Conservation (phyloP, 2,329 filamentous ascomycete species). For the Trichoderma sp. region DNA sequence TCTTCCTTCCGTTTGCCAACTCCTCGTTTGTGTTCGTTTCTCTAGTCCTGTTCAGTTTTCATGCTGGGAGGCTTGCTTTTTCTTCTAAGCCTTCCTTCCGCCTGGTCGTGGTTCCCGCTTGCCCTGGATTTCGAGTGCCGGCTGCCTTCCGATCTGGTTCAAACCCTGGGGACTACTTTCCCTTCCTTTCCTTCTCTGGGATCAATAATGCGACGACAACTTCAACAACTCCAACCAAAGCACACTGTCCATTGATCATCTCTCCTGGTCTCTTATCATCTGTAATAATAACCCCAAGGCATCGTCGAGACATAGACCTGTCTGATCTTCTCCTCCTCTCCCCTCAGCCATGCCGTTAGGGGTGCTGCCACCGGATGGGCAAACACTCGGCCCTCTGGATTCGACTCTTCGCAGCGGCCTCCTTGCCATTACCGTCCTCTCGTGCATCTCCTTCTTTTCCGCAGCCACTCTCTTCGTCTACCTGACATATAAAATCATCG, state of each 20-base stretch:
- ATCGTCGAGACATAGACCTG: background rate
- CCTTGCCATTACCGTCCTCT: constrained; percentile 38
- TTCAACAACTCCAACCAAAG: background rate
- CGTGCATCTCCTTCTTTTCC: constrained; percentile 39
- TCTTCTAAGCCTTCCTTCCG: background rate
- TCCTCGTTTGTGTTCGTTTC: too few relatives aligned
- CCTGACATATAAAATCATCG: constrained; percentile 38
- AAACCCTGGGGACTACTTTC: background rate
- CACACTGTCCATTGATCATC: background rate
- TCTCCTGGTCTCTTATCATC: background rate
- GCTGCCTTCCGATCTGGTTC: background rate
- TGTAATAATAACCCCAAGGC: background rate
- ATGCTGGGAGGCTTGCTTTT: background rate
- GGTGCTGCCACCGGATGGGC: constrained; percentile 24
- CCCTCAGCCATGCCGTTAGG: constrained; percentile 4
- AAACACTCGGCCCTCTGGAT: constrained; percentile 35
- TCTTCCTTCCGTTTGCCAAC: background rate
- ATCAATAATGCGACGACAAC: constrained; percentile 24
- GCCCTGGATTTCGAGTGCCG: background rate
- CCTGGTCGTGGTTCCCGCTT: background rate
- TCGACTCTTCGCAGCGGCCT: constrained; percentile 36
- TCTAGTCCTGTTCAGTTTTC: background rate
- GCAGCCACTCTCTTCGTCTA: constrained; percentile 39
- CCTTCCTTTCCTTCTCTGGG: too few relatives aligned
- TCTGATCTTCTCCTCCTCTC: too few relatives aligned